Conservation (phyloP, 202 grass and related monocot genomes). For the Digitaria exilis region DNA sequence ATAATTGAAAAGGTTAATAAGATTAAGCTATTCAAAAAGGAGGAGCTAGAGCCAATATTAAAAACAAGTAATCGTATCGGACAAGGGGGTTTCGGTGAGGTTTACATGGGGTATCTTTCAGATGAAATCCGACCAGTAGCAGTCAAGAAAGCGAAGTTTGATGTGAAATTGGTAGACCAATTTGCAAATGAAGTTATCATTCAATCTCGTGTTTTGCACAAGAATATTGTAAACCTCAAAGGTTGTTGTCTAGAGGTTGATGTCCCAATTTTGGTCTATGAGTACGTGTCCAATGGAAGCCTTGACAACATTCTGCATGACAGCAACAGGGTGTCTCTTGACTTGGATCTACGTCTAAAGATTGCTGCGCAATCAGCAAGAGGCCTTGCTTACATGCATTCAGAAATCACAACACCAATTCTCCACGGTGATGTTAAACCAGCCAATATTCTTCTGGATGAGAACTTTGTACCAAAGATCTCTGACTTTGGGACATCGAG, state of each 20-base stretch:
- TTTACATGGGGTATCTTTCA: neutral
- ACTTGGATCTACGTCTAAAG: neutral
- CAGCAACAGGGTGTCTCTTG: neutral
- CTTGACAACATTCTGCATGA: neutral
- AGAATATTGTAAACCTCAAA: neutral
- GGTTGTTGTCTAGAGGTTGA: neutral
- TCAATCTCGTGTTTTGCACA: neutral
- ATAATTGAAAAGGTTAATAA: neutral
- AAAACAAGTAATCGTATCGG: neutral
- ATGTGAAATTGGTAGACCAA: neutral
- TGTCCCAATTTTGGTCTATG: neutral
- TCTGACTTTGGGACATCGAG: neutral
- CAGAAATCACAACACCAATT: neutral
- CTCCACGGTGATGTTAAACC: neutral
- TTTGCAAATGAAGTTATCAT: constrained; percentile 1
- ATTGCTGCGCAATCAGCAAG: neutral
- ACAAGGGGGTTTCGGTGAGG: neutral
- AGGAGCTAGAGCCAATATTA: neutral
- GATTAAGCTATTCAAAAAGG: neutral
- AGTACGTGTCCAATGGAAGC: neutral
- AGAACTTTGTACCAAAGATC: neutral
- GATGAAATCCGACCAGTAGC: neutral
- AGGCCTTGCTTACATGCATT: neutral
- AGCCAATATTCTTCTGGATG: neutral
- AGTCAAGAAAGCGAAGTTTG: neutral